Percentiles rank a stretch among this genome's conserved stretches.
phyloP scores from a whole-genome alignment of 164 flowering plant genomes.

The Vitis labrusca region DNA sequence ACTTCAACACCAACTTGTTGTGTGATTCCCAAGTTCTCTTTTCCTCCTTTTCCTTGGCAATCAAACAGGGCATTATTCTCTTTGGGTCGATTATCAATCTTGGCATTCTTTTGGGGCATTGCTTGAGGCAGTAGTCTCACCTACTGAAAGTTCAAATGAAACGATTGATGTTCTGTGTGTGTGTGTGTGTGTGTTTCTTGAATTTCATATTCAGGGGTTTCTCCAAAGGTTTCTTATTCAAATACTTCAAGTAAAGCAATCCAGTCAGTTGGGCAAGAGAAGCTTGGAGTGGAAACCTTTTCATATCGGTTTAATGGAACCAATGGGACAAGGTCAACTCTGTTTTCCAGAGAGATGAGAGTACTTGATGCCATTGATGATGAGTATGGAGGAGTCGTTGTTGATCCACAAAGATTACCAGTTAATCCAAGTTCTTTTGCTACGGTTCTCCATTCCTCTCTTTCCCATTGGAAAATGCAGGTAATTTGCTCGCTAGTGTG shows the following conservation, averaged over 20 bases:
- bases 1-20: too few relatives aligned
- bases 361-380: slow-evolving; percentile 65
- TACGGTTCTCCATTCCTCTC: slow-evolving; percentile 53
- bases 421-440: slow-evolving; percentile 49
- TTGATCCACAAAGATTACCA: slow-evolving; percentile 67
- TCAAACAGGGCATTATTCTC: too few relatives aligned
- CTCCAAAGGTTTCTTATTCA: slow-evolving; percentile 46
- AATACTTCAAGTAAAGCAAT: slow-evolving; percentile 28
- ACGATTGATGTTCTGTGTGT: too few relatives aligned
- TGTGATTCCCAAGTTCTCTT: too few relatives aligned
- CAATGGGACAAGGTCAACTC: slow-evolving; percentile 30
- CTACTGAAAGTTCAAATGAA: too few relatives aligned
- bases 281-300: slow-evolving; percentile 22
- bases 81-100: too few relatives aligned
- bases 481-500: slow-evolving; percentile 25
- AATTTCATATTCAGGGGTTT: slow-evolving; percentile 23
- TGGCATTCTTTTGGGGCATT: too few relatives aligned
- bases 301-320: slow-evolving; percentile 34
- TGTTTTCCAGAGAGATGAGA: slow-evolving; percentile 21
- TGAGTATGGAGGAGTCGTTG: slow-evolving; percentile 71
- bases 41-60: too few relatives aligned
- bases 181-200: neutral
- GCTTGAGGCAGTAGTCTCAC: too few relatives aligned
- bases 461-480: slow-evolving; percentile 67
- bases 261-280: slow-evolving; percentile 33